Conservation (phyloP, 495 filamentous ascomycete genomes). For the Oidiodendron maius region DNA sequence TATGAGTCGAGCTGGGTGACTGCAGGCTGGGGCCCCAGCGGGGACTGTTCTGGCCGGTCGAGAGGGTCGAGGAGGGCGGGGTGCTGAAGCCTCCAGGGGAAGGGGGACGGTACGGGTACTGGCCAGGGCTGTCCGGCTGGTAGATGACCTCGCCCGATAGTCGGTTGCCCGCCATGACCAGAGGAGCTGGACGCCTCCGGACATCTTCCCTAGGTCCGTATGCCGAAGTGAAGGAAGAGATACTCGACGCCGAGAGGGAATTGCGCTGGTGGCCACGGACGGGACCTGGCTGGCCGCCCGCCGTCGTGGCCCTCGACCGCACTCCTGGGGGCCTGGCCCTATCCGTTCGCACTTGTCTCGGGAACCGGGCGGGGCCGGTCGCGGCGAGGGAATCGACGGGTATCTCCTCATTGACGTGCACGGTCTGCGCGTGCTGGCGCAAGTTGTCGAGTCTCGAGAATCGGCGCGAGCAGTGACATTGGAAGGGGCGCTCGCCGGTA, state of each 20-base stretch:
- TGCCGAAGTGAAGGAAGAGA: constrained; percentile 68
- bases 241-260: constrained; percentile 75
- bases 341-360: constrained; percentile 83
- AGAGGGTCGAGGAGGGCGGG: constrained; percentile 68
- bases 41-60: constrained; percentile 66
- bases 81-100: constrained; percentile 71
- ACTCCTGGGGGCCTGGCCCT: constrained; percentile 62
- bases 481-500: constrained; percentile 93
- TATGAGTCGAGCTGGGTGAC: constrained; percentile 61
- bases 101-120: constrained; percentile 41
- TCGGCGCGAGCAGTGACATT: constrained; percentile 90
- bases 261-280: constrained; percentile 76
- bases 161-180: constrained; percentile 72
- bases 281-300: constrained; percentile 52
- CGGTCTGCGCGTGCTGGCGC: constrained; percentile 94
- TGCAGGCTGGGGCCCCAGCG: constrained; percentile 55
- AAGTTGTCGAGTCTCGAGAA: constrained; percentile 98
- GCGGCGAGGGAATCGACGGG: constrained; percentile 89
- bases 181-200: constrained; percentile 68
- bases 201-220: constrained; percentile 55
- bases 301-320: constrained; percentile 70
- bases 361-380: constrained; percentile 87
- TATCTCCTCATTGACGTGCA: constrained; percentile 96
- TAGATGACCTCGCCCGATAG: constrained; percentile 52
- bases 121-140: constrained; percentile 40